These are phyloP conservation scores for Diaporthe longicolla DNA, from an alignment of 2,329 filamentous ascomycete genomes.

Conservation along the genomic window DNA sequence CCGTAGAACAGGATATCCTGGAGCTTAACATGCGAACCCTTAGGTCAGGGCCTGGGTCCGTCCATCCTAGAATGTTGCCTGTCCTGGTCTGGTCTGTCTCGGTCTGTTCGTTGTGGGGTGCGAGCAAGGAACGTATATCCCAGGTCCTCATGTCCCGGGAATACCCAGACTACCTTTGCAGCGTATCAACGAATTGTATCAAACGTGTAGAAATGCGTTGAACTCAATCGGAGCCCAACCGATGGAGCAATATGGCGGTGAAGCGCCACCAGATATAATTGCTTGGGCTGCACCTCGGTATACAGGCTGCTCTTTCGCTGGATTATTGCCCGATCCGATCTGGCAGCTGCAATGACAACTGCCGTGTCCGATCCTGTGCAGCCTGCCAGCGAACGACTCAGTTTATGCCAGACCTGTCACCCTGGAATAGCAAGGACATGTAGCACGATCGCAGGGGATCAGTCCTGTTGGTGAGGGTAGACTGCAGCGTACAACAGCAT, in stretches of 20 bases:
- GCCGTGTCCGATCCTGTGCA: not conserved
- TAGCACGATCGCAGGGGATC: not conserved
- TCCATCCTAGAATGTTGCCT: conserved; percentile 3
- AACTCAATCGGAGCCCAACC: conserved; percentile 27
- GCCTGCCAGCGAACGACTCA: not conserved
- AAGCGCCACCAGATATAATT: conserved; percentile 17
- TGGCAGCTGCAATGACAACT: not conserved
- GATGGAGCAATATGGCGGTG: conserved; percentile 25
- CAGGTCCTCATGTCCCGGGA: not conserved
- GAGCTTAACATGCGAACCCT: not conserved
- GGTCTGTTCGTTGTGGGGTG: not conserved
- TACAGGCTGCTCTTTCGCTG: not conserved
- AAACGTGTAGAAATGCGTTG: not conserved
- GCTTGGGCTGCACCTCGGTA: not conserved
- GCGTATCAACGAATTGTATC: not conserved
- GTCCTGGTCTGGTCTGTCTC: not conserved
- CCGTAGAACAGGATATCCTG: not conserved
- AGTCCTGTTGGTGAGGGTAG: not conserved
- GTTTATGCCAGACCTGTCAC: not conserved
- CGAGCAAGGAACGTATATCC: conserved; percentile 11
- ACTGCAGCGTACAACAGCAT: not conserved
- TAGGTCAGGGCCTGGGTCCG: not conserved
- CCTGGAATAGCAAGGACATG: not conserved
- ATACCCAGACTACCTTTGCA: not conserved
- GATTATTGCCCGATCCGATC: not conserved